Evolutionary conservation across 1,139 yeast genomes (phyloP), one percentile per base, ranked within the genome.

Genomic region (Nakaseomyces uthaithaninus): DNA sequence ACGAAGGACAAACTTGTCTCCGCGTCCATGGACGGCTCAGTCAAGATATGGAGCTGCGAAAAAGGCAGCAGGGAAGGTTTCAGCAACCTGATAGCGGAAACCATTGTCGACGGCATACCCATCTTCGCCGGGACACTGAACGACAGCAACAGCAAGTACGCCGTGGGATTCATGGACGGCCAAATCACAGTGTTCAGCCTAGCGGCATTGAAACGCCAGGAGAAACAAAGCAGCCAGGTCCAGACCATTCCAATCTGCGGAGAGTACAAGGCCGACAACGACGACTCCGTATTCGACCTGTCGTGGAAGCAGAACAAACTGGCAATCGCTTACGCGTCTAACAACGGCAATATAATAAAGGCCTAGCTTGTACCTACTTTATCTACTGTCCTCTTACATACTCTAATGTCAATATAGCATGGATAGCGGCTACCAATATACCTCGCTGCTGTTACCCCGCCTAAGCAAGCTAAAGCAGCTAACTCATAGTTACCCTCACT

Each of bases 1-100:
- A 53, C 64, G 12, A 50, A 49, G 2, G 60, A 61, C 22, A 45
- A 44, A 48, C 49, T 73, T 3, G 50, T 70, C n/a, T 65, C 72
- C 9, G 65, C 72, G 1, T 79, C 94, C 1, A 65, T 83, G 60
- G 94, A 85, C 48, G 89, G 94, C 1, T 66, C 79, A 0, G 63
- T 80, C 2, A 70, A 82, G 42, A 52, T 83, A 0, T 86, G 94
- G 94, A 74, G 81, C 48, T 31, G 35, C 11, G 35, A 20, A 4
- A 19, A 17, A 19, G 12, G 10, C 6, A 66, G 74, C 1, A 52
- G 62, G 12, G 59, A 58, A 6, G 25, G 24, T 12, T 19, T 20
- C 25, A 78, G 78, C 15, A 54, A 59, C 11, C 49, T 66, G 16
- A 44, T 72, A 4, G 67, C 64, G 9, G 53, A 65, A 9, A 55